Base-by-base conservation (phyloP, 306 rosid species). In the Calophaca sinica region DNA sequence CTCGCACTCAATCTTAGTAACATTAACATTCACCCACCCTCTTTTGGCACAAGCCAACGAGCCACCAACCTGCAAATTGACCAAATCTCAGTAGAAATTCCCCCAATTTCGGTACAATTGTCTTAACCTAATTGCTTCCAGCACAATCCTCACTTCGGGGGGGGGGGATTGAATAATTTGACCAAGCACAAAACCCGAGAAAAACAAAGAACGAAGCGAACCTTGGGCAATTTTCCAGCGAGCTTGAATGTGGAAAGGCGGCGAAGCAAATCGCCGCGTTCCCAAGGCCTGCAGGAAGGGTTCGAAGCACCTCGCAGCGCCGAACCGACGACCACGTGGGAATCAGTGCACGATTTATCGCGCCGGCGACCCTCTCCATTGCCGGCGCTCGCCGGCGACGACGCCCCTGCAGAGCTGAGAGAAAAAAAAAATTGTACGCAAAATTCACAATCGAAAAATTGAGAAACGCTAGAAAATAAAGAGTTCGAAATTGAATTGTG, bases 371-470 rank as follows among this genome's bases (percentile, higher is more conserved):
- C 77, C 4, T 87, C 91, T 38, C 83, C 83, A 77, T 91, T 76
- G 51, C 86, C 84, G 80, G 81, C 85, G 54, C 72, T 84, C 36
- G 87, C 84, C 9, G 87, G 97, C 3, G 98, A 96, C 2, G 99
- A 96, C 13, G 98, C 99, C 75, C 96, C 99, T 13, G 87, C 99
- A 54, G 99, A 92, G 62, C 99, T 96, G 87, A 76, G n/a, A 72
- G 12, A 14, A 48, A 8, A 13, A 3, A 2, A 7, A 69, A 65
- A 35, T 3, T 63, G 10, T 1, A 3, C 6, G 1, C 20, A 39
- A 5, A 64, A 55, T 33, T 41, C 2, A 9, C 3, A 36, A 33
- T 3, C 5, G 28, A 20, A 4, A 35, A 72, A 76, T 1, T 4
- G 5, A 62, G 36, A 13, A 81, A 76, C 57, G 49, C 76, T 38